Evolutionary conservation across 805 yeast genomes (phyloP), one percentile per base, ranked within the genome.

Genomic region (Blastobotrys mokoenaii): DNA sequence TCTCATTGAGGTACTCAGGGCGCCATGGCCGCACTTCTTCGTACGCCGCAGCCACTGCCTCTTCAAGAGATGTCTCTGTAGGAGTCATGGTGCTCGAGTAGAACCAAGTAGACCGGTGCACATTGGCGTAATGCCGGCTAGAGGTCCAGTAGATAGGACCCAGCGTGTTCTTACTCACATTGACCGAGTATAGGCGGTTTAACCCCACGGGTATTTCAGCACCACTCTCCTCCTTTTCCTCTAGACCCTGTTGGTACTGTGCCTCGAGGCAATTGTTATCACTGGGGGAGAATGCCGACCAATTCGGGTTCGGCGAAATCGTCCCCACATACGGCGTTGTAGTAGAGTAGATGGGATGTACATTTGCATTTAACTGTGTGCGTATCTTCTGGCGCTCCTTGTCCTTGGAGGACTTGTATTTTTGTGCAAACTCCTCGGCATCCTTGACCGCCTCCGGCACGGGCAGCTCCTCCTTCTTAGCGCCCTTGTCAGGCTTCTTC

Each of bases 131-230:
- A 34, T 59, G 60, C 9, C 51, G 43, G 37, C 58, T 46, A 1
- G 64, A 51, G 8, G 58, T 49, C 73, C 73, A 68, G 50, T 68
- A 68, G 2, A 68, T 59, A 1, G 73, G 72, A 37, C 48, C 48
- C 36, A 67, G 47, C 8, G 44, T 40, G 34, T 46, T 42, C 34
- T 47, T 33, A 33, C 47, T 29, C 25, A 47, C 25, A 14, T 56
- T 57, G 12, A 60, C 59, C 32, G 56, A 54, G 41, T 61, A 57
- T 27, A 60, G 49, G 2, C 61, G 53, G 30, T 57, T 57, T 44
- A 55, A 50, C 8, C 68, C 67, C 3, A 63, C 67, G 4, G 60
- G 44, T 1, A 61, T 51, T n/a, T n/a, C 37, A 6, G 36, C 30
- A n/a, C 52, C 44, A 12, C 17, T 16, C n/a, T 18, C 20, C 3